These are phyloP conservation scores for Knoxia roxburghii DNA, from an alignment of 257 asterid genomes.

Conservation along the genomic window DNA sequence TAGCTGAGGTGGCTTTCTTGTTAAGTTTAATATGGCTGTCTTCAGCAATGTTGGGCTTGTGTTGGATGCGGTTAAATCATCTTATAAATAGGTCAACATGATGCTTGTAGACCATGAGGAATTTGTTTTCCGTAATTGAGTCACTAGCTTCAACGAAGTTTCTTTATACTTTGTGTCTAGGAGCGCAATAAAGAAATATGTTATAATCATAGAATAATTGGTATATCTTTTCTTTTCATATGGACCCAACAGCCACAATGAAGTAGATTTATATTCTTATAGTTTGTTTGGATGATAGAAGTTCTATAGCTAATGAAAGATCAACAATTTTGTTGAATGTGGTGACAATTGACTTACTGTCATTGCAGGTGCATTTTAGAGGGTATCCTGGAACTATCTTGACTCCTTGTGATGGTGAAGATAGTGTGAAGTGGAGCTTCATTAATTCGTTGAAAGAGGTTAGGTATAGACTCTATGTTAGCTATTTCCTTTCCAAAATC, in stretches of 20 bases:
- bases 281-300: neutral
- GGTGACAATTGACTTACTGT: constrained; percentile 10
- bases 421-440: constrained; percentile 88
- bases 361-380: constrained; percentile 87
- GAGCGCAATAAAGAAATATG: neutral
- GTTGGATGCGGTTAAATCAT: neutral
- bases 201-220: neutral
- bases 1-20: neutral
- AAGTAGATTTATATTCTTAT: neutral
- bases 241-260: neutral
- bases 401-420: constrained; percentile 96
- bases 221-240: neutral
- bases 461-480: constrained; percentile 27
- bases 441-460: constrained; percentile 96
- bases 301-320: neutral
- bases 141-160: neutral
- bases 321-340: constrained; percentile 1
- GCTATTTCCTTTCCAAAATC: neutral
- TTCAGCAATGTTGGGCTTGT: neutral
- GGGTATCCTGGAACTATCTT: constrained; percentile 76
- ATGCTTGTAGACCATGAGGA: neutral
- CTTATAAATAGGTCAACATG: neutral
- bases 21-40: neutral
- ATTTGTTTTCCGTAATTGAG: neutral
- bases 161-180: no score